Evolutionary conservation across 2,329 filamentous ascomycete genomes (phyloP).

Genomic region (Colletotrichum sp.): DNA sequence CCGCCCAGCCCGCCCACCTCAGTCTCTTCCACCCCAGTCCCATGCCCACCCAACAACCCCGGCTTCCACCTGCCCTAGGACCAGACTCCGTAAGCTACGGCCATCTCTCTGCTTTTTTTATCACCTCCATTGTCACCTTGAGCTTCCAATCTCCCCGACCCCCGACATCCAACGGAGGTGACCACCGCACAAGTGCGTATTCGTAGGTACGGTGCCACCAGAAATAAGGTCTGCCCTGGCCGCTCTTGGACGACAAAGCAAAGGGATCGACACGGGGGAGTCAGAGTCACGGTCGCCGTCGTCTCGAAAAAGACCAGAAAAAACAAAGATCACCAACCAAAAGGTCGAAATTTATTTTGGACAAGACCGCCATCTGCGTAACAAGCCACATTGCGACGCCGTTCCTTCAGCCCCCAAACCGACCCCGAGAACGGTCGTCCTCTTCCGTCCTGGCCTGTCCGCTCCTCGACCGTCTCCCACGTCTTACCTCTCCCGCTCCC

Average conservation of each 20-base stretch:
- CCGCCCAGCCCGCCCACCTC: background rate
- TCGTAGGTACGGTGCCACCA: background rate
- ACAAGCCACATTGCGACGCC: constrained; percentile 15
- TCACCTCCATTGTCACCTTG: background rate
- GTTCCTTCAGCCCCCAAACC: constrained; percentile 12
- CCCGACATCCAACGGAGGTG: background rate
- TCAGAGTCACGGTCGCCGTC: background rate
- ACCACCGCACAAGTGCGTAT: background rate
- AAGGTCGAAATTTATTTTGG: background rate
- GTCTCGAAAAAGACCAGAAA: background rate
- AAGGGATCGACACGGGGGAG: background rate
- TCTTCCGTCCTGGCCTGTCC: background rate
- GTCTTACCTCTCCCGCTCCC: background rate
- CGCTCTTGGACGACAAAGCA: background rate
- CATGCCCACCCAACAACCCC: background rate
- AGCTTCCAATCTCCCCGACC: background rate
- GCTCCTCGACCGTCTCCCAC: background rate
- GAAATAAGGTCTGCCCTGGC: background rate
- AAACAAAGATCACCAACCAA: background rate
- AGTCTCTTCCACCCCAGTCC: background rate
- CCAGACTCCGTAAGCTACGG: background rate
- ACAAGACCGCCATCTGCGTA: constrained; percentile 5
- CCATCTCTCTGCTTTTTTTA: background rate
- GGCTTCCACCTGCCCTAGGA: background rate
- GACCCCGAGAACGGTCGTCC: background rate